Conservation (phyloP, 78 protist genomes). For the Pigoraptor vietnamica region DNA sequence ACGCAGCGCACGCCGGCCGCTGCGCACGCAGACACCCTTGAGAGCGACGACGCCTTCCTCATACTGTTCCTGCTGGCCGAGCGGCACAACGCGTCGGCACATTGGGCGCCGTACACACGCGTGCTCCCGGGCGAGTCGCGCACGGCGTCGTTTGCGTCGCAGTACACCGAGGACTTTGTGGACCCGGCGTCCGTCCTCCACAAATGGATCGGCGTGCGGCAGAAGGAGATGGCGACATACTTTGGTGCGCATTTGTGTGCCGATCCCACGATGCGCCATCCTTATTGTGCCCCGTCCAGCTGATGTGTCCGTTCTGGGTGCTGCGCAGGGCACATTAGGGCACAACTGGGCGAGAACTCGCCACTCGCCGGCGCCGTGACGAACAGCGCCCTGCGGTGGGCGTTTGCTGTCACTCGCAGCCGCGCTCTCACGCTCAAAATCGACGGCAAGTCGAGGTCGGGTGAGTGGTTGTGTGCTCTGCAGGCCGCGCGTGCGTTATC, state of each 20-base stretch:
- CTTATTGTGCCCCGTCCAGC: not conserved
- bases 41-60: not conserved
- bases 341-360: not conserved
- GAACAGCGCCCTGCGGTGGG: not conserved
- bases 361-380: not conserved
- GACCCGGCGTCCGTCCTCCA: not conserved
- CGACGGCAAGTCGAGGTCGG: not conserved
- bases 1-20: too few species aligned
- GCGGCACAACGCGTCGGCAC: not conserved
- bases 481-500: not conserved
- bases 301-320: not conserved
- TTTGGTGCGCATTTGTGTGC: not conserved
- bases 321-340: not conserved
- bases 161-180: not conserved
- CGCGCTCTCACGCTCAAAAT: not conserved
- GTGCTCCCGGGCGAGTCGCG: not conserved
- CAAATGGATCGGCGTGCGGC: not conserved
- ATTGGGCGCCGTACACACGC: not conserved
- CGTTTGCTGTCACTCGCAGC: not conserved
- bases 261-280: too few species aligned
- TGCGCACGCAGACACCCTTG: not conserved
- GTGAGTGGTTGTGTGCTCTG: too few species aligned
- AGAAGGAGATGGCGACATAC: not conserved
- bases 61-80: not conserved
- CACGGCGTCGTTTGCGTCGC: not conserved